These are phyloP conservation scores for Alternaria postmessia DNA, from an alignment of 2,329 filamentous ascomycete species.

Conservation along the genomic window DNA sequence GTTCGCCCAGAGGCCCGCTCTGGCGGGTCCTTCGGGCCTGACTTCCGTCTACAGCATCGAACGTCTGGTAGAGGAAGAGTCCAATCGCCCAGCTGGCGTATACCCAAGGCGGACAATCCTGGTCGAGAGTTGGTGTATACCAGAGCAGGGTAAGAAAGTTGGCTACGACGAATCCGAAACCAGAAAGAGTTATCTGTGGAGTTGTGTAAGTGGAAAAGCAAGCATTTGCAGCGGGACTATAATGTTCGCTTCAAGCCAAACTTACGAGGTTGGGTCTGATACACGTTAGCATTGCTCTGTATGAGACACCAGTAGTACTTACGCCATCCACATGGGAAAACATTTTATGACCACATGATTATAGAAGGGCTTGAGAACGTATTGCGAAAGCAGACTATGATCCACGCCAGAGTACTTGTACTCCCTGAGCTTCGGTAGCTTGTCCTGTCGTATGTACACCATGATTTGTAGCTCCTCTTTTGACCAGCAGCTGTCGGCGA, in stretches of 20 bases:
- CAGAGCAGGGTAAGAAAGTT: conserved; percentile 93
- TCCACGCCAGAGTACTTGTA: conserved; percentile 97
- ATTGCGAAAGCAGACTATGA: conserved; percentile 86
- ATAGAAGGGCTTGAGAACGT: conserved; percentile 98
- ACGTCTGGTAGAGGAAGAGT: conserved; percentile 95
- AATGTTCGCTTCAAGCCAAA: conserved; percentile 10
- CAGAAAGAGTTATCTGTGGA: conserved; percentile 80
- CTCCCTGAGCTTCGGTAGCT: conserved; percentile 84
- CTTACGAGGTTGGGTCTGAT: conserved; percentile 50
- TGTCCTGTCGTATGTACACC: conserved; percentile 94
- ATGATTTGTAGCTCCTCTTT: conserved; percentile 58
- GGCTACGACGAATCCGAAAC: conserved; percentile 86
- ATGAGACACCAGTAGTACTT: conserved; percentile 48
- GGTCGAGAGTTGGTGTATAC: conserved; percentile 94
- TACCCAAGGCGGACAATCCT: conserved; percentile 93
- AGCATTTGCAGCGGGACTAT: conserved; percentile 4
- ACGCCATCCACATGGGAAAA: conserved; percentile 96
- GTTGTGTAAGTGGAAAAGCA: conserved; percentile 7
- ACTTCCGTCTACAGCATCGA: conserved; percentile 93
- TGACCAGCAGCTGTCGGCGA: conserved; percentile 9
- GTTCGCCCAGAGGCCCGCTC: conserved; percentile 90
- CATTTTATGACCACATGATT: conserved; percentile 90
- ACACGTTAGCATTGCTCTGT: conserved; percentile 30
- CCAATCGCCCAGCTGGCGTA: conserved; percentile 91
- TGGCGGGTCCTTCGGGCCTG: conserved; percentile 92